Base-by-base conservation (phyloP, 2,329 filamentous ascomycete species). In the Alternaria novae-zelandiae region DNA sequence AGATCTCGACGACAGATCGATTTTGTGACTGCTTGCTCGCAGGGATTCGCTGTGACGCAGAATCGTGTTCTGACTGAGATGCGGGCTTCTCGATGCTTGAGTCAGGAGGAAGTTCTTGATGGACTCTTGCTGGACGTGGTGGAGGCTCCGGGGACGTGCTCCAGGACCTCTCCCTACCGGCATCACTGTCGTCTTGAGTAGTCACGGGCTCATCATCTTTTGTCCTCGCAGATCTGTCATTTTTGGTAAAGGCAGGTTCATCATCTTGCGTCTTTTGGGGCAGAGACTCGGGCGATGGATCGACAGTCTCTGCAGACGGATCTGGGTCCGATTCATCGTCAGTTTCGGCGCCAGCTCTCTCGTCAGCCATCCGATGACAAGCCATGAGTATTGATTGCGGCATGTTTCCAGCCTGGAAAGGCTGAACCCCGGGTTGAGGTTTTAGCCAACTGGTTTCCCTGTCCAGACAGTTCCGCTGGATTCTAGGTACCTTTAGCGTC, bases 391-490 rank as follows among this genome's bases (percentile, higher is more conserved):
- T 70, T 5, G 70, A 62, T 4, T 79, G 71, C 5, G 82, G 82
- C 15, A 83, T 72, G 61, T 83, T 83, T 7, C 77, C 76, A 17
- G 65, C 57, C 6, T 80, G 80, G 23, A 81, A 79, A 7, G 64
- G 64, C 3, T 66, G 58, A 4, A 46, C n/a, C 15, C 81, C 81
- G 5, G 78, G 72, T 15, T 72, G 65, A 10, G 81, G 65, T 54
- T 72, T 69, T 23, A 68, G 57, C 72, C 72, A 74, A 41, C 72
- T 85, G 15, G 83, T 79, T 6, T 77, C 64, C 11, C 79, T 73
- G 6, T 83, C 80, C 2, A 90, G 75, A 6, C 90, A 77, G 9
- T 78, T 68, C 46, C 75, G 71, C 68, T 90, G 88, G 15, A 85
- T 80, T 25, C 74, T 78, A 2, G 84, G 81, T 6, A 82, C 76